Evolutionary conservation across 805 yeast genomes (phyloP).

Genomic region (Sugiyamaella marilandica): DNA sequence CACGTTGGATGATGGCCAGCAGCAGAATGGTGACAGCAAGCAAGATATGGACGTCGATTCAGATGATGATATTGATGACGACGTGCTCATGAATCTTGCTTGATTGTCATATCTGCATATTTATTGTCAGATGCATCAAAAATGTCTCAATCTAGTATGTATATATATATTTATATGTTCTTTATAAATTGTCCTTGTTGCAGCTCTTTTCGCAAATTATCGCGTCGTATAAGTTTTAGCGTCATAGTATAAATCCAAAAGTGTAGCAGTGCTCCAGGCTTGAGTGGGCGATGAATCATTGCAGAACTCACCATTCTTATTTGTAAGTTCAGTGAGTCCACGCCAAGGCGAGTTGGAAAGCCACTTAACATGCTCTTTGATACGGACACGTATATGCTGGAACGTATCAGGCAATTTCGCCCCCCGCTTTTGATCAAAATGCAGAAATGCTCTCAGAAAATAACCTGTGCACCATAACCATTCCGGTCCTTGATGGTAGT

Average conservation of each 20-base stretch:
- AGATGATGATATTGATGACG: conserved; percentile 1
- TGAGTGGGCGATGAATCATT: conserved; percentile 90
- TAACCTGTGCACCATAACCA: conserved; percentile 95
- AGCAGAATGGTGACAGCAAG: not conserved
- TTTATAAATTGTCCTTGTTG: not conserved
- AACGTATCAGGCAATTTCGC: conserved; percentile 48
- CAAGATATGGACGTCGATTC: not conserved
- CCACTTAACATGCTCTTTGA: conserved; percentile 66
- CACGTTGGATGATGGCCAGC: not conserved
- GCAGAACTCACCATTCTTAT: conserved; percentile 79
- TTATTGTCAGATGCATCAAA: not conserved
- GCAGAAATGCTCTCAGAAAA: conserved; percentile 71
- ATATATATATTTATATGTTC: not conserved
- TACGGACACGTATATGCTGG: conserved; percentile 54
- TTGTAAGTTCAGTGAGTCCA: conserved; percentile 87
- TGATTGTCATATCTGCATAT: not conserved
- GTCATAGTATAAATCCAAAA: conserved; percentile 74
- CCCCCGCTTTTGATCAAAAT: conserved; percentile 43
- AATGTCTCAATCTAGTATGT: not conserved
- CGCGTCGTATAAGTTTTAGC: conserved; percentile 5
- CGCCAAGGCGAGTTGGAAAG: conserved; percentile 80
- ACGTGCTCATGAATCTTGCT: not conserved
- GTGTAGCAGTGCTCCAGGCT: conserved; percentile 91
- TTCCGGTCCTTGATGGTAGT: conserved; percentile 98
- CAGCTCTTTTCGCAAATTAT: not conserved